These are phyloP conservation scores for Aurantiochytrium sp. DNA, from an alignment of 108 stramenopile genomes.

Conservation along the genomic window DNA sequence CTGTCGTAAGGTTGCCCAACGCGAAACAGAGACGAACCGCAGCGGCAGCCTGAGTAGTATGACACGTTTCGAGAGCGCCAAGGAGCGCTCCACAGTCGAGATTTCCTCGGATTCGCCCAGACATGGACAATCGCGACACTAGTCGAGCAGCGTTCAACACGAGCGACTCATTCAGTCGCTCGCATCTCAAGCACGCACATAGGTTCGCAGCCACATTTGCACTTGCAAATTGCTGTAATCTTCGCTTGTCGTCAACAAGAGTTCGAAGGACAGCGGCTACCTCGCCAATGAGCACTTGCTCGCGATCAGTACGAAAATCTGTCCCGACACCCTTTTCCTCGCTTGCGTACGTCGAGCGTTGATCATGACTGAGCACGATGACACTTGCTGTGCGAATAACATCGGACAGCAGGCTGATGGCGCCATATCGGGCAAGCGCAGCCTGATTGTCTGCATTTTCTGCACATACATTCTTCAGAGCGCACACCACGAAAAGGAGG, in stretches of 20 bases:
- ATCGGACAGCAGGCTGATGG: background rate
- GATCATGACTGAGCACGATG: background rate
- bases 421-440: background rate
- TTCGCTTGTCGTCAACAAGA: background rate
- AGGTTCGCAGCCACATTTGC: background rate
- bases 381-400: background rate
- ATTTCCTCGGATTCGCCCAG: background rate
- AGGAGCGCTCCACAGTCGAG: background rate
- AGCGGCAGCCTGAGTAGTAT: background rate
- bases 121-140: background rate
- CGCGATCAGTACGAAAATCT: too few species aligned
- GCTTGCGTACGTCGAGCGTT: background rate
- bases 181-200: background rate
- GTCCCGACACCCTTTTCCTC: background rate
- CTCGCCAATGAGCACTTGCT: background rate
- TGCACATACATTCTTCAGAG: background rate
- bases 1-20: background rate
- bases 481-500: background rate
- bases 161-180: background rate
- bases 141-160: background rate
- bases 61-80: background rate
- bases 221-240: background rate
- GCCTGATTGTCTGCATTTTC: background rate
- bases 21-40: background rate
- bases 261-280: background rate